Conservation (phyloP, 768 basidiomycete species). For the Pleurotus tuoliensis region DNA sequence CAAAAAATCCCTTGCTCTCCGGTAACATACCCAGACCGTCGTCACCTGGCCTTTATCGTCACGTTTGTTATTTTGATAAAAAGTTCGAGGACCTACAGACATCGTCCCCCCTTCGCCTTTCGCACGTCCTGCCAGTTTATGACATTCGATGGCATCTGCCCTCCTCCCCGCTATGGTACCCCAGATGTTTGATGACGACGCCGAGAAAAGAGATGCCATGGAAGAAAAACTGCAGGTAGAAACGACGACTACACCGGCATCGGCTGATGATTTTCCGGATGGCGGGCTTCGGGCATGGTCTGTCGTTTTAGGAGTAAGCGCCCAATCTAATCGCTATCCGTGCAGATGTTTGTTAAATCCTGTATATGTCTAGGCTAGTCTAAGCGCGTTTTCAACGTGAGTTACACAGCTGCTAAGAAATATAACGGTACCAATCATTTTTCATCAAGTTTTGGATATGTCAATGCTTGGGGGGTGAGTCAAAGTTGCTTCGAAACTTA, state of each 20-base stretch:
- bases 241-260: background rate
- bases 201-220: background rate
- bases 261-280: slow-evolving; percentile 24
- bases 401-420: slow-evolving; percentile 5
- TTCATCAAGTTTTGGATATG: slow-evolving; percentile 41
- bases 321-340: background rate
- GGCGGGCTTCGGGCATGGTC: slow-evolving; percentile 41
- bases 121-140: background rate
- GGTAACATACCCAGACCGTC: too few relatives aligned
- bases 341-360: background rate
- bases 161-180: too few relatives aligned
- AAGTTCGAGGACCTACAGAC: too few relatives aligned
- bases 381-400: slow-evolving; percentile 36
- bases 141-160: background rate
- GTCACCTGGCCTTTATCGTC: too few relatives aligned
- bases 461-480: slow-evolving; percentile 56
- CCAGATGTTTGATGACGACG: too few relatives aligned
- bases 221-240: slow-evolving; percentile 2
- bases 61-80: too few relatives aligned
- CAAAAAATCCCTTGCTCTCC: too few relatives aligned
- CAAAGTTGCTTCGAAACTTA: too few relatives aligned
- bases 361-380: slow-evolving; percentile 10
- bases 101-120: background rate
- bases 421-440: background rate
- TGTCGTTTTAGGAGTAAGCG: slow-evolving; percentile 36